A percentile compares a stretch with the other conserved stretches of the same genome.
Evolutionary conservation across 352 stramenopile species (phyloP).

Genomic region (Phytophthora megakarya): DNA sequence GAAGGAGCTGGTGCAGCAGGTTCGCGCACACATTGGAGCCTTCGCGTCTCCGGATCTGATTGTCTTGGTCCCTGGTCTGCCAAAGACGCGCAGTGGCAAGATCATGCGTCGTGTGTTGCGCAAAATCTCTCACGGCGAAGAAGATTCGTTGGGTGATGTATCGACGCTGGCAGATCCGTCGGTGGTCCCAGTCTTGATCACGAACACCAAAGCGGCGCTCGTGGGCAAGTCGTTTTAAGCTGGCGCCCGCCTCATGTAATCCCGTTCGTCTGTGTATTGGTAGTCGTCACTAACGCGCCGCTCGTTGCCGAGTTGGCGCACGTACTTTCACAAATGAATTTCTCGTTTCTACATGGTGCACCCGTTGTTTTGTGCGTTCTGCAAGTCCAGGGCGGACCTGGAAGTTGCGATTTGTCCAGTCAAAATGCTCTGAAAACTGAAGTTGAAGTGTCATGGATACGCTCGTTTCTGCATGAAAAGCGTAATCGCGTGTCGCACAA

Average conservation of each 20-base stretch:
- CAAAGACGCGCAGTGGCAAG: conserved; percentile 97
- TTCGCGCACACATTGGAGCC: conserved; percentile 94
- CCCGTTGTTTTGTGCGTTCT: conserved; percentile 12
- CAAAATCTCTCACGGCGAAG: conserved; percentile 96
- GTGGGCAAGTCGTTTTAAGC: conserved; percentile 67
- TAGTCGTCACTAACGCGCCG: conserved; percentile 44
- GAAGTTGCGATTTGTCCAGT: conserved; percentile 9
- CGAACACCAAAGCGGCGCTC: conserved; percentile 83
- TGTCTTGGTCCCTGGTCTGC: conserved; percentile 87
- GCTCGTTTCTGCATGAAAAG: conserved; percentile 3
- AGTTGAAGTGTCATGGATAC: conserved; percentile 22
- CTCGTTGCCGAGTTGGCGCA: conserved; percentile 72
- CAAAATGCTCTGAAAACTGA: conserved; percentile 1
- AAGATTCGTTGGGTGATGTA: conserved; percentile 95
- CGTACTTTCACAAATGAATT: conserved; percentile 30
- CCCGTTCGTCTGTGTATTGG: conserved; percentile 28
- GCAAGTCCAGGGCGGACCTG: conserved; percentile 21
- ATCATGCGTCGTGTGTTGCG: conserved; percentile 99
- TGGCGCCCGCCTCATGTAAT: conserved; percentile 58
- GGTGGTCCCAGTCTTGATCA: conserved; percentile 94
- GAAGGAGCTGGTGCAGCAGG: conserved; percentile 74
- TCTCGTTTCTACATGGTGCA: conserved; percentile 16
- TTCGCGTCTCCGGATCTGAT: conserved; percentile 98
- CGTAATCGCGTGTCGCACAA: conserved; percentile 31
- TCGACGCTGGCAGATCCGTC: conserved; percentile 96